Percentiles rank a stretch among this genome's conserved stretches.
Conservation (phyloP, 176 grass and related monocot species). For the Carex pumila region DNA sequence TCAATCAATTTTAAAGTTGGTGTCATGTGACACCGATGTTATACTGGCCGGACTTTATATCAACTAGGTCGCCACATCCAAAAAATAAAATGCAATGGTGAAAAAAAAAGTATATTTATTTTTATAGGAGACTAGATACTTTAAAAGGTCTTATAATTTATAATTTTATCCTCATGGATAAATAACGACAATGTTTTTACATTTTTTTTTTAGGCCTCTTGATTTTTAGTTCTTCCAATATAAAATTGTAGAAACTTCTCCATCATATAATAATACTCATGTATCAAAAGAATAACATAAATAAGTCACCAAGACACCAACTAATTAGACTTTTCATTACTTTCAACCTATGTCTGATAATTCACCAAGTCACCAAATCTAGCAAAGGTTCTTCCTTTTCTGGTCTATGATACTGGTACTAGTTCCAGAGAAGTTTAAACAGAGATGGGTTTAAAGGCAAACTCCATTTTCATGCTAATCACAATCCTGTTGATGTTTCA, state of each 20-base stretch:
- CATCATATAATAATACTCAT: neutral
- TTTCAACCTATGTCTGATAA: neutral
- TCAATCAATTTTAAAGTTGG: too few relatives aligned
- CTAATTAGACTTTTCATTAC: neutral
- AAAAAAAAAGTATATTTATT: too few relatives aligned
- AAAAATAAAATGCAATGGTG: too few relatives aligned
- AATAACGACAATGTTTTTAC: too few relatives aligned
- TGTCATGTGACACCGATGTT: too few relatives aligned
- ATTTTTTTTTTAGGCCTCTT: too few relatives aligned
- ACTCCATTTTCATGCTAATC: conserved; percentile 14
- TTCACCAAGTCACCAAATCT: neutral
- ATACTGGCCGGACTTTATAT: too few relatives aligned
- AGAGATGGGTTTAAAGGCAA: conserved; percentile 12
- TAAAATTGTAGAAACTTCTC: neutral
- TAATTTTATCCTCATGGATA: too few relatives aligned
- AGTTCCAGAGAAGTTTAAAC: neutral
- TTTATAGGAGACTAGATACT: too few relatives aligned
- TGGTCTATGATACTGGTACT: neutral
- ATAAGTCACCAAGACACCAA: neutral
- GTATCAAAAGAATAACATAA: neutral
- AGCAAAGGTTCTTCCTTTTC: neutral
- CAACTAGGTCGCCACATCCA: too few relatives aligned
- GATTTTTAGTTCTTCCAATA: neutral
- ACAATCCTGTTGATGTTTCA: conserved; percentile 2
- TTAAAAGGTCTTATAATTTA: too few relatives aligned